phyloP scores from a whole-genome alignment of 2,329 filamentous ascomycete species.

The Exutisphaerella laricina region DNA sequence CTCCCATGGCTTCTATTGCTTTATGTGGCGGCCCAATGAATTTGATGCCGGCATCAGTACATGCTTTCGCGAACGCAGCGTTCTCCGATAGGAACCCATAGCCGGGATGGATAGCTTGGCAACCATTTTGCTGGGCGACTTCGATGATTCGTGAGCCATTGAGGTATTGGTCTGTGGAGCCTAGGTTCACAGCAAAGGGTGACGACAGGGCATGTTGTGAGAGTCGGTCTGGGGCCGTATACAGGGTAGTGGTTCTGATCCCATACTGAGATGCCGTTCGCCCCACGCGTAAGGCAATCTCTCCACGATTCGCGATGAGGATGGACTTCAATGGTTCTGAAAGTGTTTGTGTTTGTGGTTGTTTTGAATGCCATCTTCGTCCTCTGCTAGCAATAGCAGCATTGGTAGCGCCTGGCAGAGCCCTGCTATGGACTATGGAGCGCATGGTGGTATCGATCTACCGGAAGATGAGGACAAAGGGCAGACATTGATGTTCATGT shows the following conservation, averaged over 20 bases:
- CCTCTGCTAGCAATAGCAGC: conserved; percentile 16
- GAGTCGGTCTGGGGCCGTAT: conserved; percentile 82
- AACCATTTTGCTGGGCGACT: conserved; percentile 78
- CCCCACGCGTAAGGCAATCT: conserved; percentile 91
- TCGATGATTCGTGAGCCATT: conserved; percentile 89
- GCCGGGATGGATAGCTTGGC: conserved; percentile 88
- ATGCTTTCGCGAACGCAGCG: conserved; percentile 79
- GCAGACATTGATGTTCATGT: too few relatives aligned
- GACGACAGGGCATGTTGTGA: conserved; percentile 86
- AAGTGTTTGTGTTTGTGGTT: conserved; percentile 14
- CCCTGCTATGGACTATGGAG: conserved; percentile 20
- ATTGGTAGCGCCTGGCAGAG: conserved; percentile 17
- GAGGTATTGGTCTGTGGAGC: conserved; percentile 78
- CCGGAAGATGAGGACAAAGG: conserved; percentile 4
- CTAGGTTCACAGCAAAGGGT: conserved; percentile 76
- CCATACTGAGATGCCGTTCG: conserved; percentile 82
- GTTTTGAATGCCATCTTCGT: conserved; percentile 23
- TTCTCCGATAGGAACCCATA: conserved; percentile 97
- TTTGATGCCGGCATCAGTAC: conserved; percentile 80
- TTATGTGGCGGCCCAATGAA: conserved; percentile 87
- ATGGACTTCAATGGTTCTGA: conserved; percentile 53
- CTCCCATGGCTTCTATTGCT: conserved; percentile 78
- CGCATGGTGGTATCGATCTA: conserved; percentile 17
- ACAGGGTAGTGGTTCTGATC: conserved; percentile 88
- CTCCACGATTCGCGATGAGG: conserved; percentile 92